Evolutionary conservation across 371 early-diverging fungal species (phyloP).

Genomic region (Aphelidium insulamus): DNA sequence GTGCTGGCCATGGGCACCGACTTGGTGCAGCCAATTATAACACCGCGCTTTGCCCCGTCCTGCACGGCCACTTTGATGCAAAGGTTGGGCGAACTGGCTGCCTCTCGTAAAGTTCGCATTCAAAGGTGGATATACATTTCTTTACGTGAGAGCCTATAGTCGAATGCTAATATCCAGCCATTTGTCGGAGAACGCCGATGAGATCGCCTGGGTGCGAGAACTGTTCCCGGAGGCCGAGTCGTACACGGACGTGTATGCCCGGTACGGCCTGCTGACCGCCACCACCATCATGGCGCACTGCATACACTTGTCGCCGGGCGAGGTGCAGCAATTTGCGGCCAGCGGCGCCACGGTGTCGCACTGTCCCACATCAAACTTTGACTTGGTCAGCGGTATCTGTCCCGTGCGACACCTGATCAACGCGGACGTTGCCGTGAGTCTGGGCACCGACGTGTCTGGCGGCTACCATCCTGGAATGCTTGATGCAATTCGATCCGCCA

Average conservation of each 20-base stretch:
- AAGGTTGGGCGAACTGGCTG: conserved; percentile 42
- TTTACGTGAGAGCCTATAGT: no score
- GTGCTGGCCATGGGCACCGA: conserved; percentile 9
- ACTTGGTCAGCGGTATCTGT: conserved; percentile 52
- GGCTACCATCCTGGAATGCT: conserved; percentile 62
- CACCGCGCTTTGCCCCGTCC: conserved; percentile 73
- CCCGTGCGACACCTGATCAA: conserved; percentile 48
- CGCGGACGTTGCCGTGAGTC: conserved; percentile 49
- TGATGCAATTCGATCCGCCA: conserved; percentile 55
- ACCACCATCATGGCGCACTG: conserved; percentile 78
- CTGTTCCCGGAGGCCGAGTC: conserved; percentile 39
- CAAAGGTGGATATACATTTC: no score
- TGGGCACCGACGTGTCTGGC: conserved; percentile 82
- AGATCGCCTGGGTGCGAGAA: conserved; percentile 38
- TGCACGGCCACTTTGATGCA: conserved; percentile 42
- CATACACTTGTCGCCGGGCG: conserved; percentile 52
- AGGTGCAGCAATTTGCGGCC: conserved; percentile 30
- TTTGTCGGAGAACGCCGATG: conserved; percentile 52
- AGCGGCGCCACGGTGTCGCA: conserved; percentile 52
- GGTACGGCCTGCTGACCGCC: conserved; percentile 33
- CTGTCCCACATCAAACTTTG: conserved; percentile 78
- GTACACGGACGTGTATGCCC: conserved; percentile 57
- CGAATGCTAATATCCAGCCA: no score
- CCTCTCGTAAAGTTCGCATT: conserved; percentile 34
- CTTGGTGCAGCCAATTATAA: conserved; percentile 49